Evolutionary conservation across 163 green algal species (phyloP).

Genomic region (Chlamydomonas reinhardtii): DNA sequence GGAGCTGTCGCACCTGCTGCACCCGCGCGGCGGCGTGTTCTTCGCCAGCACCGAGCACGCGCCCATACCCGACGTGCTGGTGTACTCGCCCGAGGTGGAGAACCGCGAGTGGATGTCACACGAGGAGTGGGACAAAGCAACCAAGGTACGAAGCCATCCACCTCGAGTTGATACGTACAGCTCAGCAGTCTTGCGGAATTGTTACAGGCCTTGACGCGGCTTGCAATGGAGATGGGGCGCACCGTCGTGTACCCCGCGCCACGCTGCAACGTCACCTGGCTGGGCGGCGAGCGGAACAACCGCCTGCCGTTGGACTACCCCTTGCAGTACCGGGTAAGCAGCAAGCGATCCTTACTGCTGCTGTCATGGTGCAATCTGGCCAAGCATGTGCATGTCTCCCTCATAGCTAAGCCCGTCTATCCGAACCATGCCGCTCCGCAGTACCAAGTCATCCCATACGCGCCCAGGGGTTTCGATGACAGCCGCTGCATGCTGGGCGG

Average conservation of each 20-base stretch:
- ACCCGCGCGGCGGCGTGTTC: neutral
- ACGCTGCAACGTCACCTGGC: constrained; percentile 36
- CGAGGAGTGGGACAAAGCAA: neutral
- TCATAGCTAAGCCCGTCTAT: too few relatives aligned
- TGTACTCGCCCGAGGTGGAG: neutral
- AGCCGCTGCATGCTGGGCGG: neutral
- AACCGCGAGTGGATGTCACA: neutral
- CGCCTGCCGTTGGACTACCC: neutral
- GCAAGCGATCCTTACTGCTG: too few relatives aligned
- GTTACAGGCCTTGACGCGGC: neutral
- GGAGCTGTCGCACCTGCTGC: neutral
- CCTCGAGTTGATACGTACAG: too few relatives aligned
- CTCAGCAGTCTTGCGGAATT: too few relatives aligned
- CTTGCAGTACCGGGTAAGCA: neutral
- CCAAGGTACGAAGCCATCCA: neutral
- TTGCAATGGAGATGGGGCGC: neutral
- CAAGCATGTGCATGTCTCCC: too few relatives aligned
- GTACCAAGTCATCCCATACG: neutral
- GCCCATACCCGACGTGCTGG: neutral
- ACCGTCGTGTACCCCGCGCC: constrained; percentile 14
- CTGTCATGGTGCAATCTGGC: too few relatives aligned
- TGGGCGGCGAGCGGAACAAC: constrained; percentile 18
- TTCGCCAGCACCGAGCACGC: too few relatives aligned
- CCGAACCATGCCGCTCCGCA: neutral
- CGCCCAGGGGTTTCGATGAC: neutral